These are phyloP conservation scores for Umbelopsis sp. DNA, from an alignment of 371 early-diverging fungal species.

Conservation along the genomic window DNA sequence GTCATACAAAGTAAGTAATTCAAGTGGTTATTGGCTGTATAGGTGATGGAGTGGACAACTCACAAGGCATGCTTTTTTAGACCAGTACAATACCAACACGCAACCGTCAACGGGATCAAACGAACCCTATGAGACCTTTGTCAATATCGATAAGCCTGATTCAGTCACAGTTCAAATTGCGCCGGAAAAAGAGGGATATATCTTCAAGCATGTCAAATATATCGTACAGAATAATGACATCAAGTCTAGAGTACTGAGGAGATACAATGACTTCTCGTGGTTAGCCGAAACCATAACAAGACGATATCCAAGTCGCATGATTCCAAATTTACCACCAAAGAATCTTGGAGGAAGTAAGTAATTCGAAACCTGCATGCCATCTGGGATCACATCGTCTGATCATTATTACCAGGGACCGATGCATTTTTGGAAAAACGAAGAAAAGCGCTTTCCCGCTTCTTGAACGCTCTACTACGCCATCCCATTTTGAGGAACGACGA, in stretches of 20 bases:
- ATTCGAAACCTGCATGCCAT: neutral
- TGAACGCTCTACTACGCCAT: constrained; percentile 77
- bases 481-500: constrained; percentile 73
- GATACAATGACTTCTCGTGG: constrained; percentile 57
- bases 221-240: constrained; percentile 49
- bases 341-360: constrained; percentile 50
- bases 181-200: constrained; percentile 68
- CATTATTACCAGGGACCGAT: neutral
- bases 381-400: neutral
- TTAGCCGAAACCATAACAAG: constrained; percentile 37
- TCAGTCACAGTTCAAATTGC: constrained; percentile 64
- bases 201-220: constrained; percentile 57
- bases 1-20: neutral
- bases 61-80: too few relatives aligned
- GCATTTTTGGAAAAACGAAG: constrained; percentile 76
- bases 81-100: neutral
- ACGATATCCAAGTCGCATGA: constrained; percentile 46
- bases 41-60: too few relatives aligned
- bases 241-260: constrained; percentile 45
- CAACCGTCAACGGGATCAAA: neutral
- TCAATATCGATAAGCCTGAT: constrained; percentile 30
- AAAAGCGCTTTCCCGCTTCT: constrained; percentile 75
- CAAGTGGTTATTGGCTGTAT: neutral
- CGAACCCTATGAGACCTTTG: neutral
- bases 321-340: constrained; percentile 53